phyloP scores from a whole-genome alignment of 2,329 filamentous ascomycete species.

The Monosporascus sp. region DNA sequence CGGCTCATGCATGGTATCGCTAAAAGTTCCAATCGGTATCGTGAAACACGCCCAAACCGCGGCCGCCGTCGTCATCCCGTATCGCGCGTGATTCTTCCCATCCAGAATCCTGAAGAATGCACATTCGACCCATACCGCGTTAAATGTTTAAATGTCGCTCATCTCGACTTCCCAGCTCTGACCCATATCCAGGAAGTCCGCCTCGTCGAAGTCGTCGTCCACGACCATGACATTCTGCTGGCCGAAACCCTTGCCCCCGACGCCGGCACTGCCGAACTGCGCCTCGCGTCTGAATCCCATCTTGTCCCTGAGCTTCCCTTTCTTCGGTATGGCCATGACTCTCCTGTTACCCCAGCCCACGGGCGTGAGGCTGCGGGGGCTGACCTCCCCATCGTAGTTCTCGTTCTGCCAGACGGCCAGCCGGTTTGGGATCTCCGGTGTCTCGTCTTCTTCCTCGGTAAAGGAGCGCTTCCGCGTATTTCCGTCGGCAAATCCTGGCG shows the following conservation, averaged over 20 bases:
- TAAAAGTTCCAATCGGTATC: no score
- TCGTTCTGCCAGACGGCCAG: constrained; percentile 22
- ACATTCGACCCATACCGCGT: background rate
- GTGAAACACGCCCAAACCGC: no score
- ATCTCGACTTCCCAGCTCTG: constrained; percentile 36
- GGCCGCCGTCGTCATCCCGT: no score
- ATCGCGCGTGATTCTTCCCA: background rate
- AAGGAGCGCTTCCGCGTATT: constrained; percentile 44
- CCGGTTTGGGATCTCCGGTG: constrained; percentile 13
- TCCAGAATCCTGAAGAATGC: no score
- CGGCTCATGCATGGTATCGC: no score
- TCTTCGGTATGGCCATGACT: constrained; percentile 43
- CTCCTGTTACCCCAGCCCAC: constrained; percentile 35
- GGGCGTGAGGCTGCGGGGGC: constrained; percentile 34
- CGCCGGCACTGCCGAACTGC: constrained; percentile 8
- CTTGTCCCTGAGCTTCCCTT: constrained; percentile 13
- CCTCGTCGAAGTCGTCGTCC: constrained; percentile 61
- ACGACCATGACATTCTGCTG: constrained; percentile 43
- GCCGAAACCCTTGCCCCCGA: constrained; percentile 17
- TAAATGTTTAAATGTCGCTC: constrained; percentile 27
- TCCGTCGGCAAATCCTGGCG: constrained; percentile 2
- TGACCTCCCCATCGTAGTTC: constrained; percentile 33
- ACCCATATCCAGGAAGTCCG: constrained; percentile 52
- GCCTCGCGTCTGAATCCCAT: constrained; percentile 1
- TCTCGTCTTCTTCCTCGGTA: constrained; percentile 37